A percentile compares a stretch with the other conserved stretches of the same genome.
These are phyloP conservation scores for Annona squamosa DNA, from an alignment of 164 flowering plant genomes.

Conservation along the genomic window DNA sequence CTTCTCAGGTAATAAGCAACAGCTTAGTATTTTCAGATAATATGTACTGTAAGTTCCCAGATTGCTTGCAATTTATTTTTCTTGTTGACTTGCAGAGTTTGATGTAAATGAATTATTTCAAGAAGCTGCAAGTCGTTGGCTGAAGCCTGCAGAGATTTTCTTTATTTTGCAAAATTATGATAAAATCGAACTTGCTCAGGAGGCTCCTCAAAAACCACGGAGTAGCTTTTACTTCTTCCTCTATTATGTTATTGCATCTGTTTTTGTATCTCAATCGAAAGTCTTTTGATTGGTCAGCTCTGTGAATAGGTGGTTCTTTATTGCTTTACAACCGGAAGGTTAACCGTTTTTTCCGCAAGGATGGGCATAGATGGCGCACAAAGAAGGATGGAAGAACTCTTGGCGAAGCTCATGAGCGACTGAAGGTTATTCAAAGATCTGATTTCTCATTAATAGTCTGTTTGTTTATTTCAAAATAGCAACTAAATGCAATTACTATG, in stretches of 20 bases:
- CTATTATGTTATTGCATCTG: background rate
- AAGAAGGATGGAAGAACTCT: constrained; percentile 85
- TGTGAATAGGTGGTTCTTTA: constrained; percentile 76
- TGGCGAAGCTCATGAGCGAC: constrained; percentile 94
- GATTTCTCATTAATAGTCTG: background rate
- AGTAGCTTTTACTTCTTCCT: constrained; percentile 28
- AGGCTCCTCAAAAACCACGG: constrained; percentile 52
- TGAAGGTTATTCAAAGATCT: constrained; percentile 51
- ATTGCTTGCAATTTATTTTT: background rate
- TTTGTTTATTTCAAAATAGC: background rate
- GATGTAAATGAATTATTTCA: constrained; percentile 37
- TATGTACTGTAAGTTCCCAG: background rate
- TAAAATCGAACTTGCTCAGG: constrained; percentile 34
- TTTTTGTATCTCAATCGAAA: background rate
- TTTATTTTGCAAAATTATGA: constrained; percentile 64
- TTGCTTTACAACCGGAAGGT: constrained; percentile 86
- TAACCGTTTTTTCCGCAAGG: constrained; percentile 72
- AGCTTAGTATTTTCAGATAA: background rate
- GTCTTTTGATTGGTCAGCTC: constrained; percentile 4
- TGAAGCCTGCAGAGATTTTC: constrained; percentile 74
- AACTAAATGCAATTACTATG: background rate
- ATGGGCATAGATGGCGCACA: constrained; percentile 88
- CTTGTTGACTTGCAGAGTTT: constrained; percentile 33
- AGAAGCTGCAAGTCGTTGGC: constrained; percentile 71
- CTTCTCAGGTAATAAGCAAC: background rate